Percentiles rank a stretch among this genome's conserved stretches.
Evolutionary conservation across 2,329 filamentous ascomycete genomes (phyloP).

Genomic region (Aspergillus quadricinctus): DNA sequence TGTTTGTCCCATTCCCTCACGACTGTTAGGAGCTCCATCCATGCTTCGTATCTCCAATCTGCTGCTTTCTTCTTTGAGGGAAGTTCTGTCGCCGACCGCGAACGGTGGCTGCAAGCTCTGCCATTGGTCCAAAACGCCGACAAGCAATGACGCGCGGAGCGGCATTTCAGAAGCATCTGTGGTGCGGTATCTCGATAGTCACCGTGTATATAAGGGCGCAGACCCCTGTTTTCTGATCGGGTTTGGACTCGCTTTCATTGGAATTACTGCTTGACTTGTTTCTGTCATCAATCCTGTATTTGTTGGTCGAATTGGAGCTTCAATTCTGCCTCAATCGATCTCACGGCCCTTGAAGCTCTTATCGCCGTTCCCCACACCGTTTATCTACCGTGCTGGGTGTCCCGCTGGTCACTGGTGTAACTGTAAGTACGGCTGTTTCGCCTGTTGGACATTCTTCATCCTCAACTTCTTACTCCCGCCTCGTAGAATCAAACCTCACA

Average conservation of each 20-base stretch:
- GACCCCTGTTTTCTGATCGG: background rate
- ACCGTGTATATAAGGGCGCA: slow-evolving; percentile 2
- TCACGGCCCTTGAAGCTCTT: background rate
- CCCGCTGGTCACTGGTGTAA: no score
- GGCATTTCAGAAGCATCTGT: slow-evolving; percentile 17
- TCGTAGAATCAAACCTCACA: slow-evolving; percentile 6
- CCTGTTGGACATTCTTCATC: background rate
- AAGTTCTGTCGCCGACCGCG: background rate
- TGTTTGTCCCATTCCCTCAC: no score
- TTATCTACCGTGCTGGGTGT: background rate
- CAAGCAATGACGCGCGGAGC: slow-evolving; percentile 20
- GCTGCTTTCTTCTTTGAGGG: background rate
- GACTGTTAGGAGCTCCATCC: no score
- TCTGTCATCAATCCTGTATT: background rate
- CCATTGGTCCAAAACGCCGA: slow-evolving; percentile 26
- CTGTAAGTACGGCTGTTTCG: background rate
- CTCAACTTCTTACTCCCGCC: background rate
- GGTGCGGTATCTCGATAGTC: slow-evolving; percentile 10
- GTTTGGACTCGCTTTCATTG: background rate
- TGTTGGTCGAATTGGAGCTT: background rate
- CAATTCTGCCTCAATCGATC: background rate
- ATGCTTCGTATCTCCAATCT: background rate
- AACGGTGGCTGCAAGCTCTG: background rate
- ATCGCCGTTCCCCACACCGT: background rate
- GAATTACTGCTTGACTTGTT: background rate